phyloP scores from a whole-genome alignment of 2,329 filamentous ascomycete genomes.

The Lojkania enalia region DNA sequence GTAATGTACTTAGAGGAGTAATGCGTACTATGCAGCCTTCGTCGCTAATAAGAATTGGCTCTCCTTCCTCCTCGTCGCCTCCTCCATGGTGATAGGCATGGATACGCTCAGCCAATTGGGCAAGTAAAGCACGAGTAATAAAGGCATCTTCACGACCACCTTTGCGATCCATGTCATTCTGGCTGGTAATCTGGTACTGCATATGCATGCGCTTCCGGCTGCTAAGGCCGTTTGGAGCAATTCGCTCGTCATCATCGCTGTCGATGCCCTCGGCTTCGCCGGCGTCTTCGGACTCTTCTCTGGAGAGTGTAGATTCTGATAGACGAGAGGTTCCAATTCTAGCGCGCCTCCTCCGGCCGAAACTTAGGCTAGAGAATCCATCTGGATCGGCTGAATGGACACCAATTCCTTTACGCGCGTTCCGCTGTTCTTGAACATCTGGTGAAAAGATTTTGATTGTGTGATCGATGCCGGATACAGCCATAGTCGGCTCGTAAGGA shows the following conservation, averaged over 20 bases:
- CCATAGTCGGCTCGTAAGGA: slow-evolving; percentile 68
- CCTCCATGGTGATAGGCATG: slow-evolving; percentile 27
- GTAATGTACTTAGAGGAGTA: no score
- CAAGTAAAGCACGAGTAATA: slow-evolving; percentile 51
- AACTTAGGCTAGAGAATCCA: slow-evolving; percentile 47
- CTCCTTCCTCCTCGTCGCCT: slow-evolving; percentile 25
- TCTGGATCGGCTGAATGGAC: slow-evolving; percentile 53
- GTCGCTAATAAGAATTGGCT: slow-evolving; percentile 31
- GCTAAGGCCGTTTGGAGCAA: slow-evolving; percentile 52
- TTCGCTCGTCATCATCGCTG: slow-evolving; percentile 44
- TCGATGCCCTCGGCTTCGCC: slow-evolving; percentile 22
- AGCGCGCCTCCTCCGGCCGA: slow-evolving; percentile 24
- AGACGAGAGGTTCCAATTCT: slow-evolving; percentile 7
- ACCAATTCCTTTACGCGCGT: slow-evolving; percentile 61
- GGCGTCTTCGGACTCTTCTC: neutral
- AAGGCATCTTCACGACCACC: slow-evolving; percentile 61
- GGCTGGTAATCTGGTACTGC: slow-evolving; percentile 63
- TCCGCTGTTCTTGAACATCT: slow-evolving; percentile 60
- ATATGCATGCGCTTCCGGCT: slow-evolving; percentile 63
- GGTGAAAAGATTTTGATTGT: slow-evolving; percentile 71
- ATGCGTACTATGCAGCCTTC: slow-evolving; percentile 32
- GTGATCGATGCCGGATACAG: slow-evolving; percentile 68
- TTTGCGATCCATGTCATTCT: slow-evolving; percentile 64
- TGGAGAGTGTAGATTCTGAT: neutral
- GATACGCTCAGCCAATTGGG: slow-evolving; percentile 40